phyloP scores from a whole-genome alignment of 108 stramenopile genomes.

The Stephanodiscus triporus region DNA sequence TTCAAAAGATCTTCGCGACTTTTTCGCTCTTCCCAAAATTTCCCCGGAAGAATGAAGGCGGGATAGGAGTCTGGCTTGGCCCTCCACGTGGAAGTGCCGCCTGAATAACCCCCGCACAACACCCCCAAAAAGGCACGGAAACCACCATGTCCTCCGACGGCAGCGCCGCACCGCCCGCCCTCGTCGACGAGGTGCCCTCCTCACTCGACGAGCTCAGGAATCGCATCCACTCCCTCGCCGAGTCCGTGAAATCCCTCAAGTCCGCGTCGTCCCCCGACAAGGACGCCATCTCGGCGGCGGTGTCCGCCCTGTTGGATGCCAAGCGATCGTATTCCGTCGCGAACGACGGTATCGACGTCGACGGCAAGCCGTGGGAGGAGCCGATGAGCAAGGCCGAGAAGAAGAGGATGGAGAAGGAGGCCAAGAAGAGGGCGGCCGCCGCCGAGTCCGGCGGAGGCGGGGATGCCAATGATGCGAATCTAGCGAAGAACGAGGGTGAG shows the following conservation, averaged over 20 bases:
- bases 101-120: background rate
- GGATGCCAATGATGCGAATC: background rate
- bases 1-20: no score
- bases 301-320: conserved; percentile 56
- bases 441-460: conserved; percentile 27
- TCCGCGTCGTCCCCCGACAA: conserved; percentile 49
- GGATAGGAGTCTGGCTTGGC: no score
- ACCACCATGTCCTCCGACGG: conserved; percentile 44
- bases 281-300: conserved; percentile 56
- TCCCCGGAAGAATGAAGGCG: no score
- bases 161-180: conserved; percentile 39
- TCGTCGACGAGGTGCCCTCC: background rate
- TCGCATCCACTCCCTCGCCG: conserved; percentile 56
- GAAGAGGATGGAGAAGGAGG: conserved; percentile 68
- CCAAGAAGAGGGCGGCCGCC: conserved; percentile 30
- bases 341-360: conserved; percentile 81
- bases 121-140: background rate
- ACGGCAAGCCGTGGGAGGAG: conserved; percentile 74
- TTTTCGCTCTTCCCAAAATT: no score
- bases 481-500: conserved; percentile 2
- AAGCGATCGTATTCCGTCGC: conserved; percentile 68
- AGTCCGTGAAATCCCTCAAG: conserved; percentile 63
- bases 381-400: conserved; percentile 74
- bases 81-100: background rate
- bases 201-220: conserved; percentile 53